Conservation (phyloP, 768 basidiomycete species). For the Neoboletus brunneissimus region DNA sequence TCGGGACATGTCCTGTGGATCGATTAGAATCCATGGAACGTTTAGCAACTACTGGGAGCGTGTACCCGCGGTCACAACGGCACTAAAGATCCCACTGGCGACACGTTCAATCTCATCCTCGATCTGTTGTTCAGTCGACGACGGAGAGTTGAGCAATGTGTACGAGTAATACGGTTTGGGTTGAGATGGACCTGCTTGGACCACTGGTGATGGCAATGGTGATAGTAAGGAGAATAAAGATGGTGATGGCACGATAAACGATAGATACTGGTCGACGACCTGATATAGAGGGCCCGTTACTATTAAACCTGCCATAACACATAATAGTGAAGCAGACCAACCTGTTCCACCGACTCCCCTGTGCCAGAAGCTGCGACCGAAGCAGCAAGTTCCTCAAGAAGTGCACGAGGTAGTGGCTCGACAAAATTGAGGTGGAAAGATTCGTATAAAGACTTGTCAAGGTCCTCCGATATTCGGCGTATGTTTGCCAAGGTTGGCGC, state of each 20-base stretch:
- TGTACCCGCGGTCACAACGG: conserved; percentile 81
- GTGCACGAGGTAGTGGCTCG: conserved; percentile 80
- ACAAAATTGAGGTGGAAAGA: conserved; percentile 95
- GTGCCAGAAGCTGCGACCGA: conserved; percentile 83
- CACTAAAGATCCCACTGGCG: conserved; percentile 87
- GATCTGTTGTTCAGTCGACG: conserved; percentile 85
- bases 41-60: not conserved
- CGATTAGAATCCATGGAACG: not conserved
- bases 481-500: conserved; percentile 86
- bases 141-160: conserved; percentile 85
- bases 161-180: conserved; percentile 61
- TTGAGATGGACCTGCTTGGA: conserved; percentile 35
- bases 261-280: conserved; percentile 95
- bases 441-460: conserved; percentile 86
- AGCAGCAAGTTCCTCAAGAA: conserved; percentile 92
- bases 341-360: conserved; percentile 78
- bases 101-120: conserved; percentile 92
- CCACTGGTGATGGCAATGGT: conserved; percentile 40
- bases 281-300: conserved; percentile 30
- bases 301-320: not conserved
- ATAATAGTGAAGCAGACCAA: conserved; percentile 25
- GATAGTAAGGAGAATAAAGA: conserved; percentile 90
- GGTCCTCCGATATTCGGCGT: conserved; percentile 88
- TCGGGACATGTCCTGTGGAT: conserved; percentile 79
- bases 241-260: conserved; percentile 91